These are phyloP conservation scores for Pestalotiopsis sp. DNA, from an alignment of 2,329 filamentous ascomycete genomes.

Conservation along the genomic window DNA sequence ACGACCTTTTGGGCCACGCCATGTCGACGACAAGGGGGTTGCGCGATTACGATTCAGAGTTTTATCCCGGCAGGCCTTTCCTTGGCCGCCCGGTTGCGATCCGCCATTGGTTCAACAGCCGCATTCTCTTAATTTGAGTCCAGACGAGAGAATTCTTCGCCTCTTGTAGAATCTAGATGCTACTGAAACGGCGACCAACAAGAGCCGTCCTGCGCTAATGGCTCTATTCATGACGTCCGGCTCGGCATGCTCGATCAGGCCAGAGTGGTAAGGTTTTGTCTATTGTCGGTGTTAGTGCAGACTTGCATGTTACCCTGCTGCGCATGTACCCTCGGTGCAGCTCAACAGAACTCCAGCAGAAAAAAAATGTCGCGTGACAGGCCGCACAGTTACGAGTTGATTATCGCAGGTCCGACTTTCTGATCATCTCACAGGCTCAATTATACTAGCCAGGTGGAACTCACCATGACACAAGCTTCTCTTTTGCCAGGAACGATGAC, in stretches of 20 bases:
- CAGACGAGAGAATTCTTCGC: background rate
- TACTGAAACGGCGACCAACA: slow-evolving; percentile 2
- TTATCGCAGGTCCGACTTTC: background rate
- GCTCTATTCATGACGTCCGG: background rate
- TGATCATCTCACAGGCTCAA: background rate
- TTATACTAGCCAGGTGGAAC: background rate
- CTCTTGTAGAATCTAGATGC: background rate
- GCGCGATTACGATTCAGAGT: slow-evolving; percentile 8
- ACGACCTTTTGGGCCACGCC: background rate
- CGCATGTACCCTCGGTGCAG: background rate
- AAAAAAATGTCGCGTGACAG: slow-evolving; percentile 1
- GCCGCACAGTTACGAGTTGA: background rate
- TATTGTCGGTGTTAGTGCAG: background rate
- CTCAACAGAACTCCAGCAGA: background rate
- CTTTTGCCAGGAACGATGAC: slow-evolving; percentile 3
- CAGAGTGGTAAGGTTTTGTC: background rate
- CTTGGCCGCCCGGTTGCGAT: background rate
- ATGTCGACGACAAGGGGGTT: background rate
- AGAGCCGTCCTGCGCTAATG: background rate
- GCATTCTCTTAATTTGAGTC: slow-evolving; percentile 2
- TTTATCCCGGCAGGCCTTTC: background rate
- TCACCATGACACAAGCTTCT: slow-evolving; percentile 4
- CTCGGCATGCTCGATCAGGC: background rate
- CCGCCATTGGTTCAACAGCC: slow-evolving; percentile 1
- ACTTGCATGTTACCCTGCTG: background rate